These are phyloP conservation scores for Vicia faba DNA, from an alignment of 306 rosid genomes.

Conservation along the genomic window DNA sequence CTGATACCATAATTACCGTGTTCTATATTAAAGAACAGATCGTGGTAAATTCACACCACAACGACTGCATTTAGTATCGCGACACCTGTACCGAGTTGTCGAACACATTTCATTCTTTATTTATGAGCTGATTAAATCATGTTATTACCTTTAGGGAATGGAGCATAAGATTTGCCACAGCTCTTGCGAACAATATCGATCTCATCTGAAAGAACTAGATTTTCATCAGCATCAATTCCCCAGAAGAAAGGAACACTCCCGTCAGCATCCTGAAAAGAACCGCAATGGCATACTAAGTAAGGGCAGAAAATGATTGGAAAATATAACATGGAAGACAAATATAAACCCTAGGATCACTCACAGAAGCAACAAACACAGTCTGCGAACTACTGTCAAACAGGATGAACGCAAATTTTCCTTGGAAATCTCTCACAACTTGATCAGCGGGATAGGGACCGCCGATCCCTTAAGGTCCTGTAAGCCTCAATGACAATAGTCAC, in stretches of 20 bases:
- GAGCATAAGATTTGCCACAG: constrained; percentile 92
- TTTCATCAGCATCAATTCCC: constrained; percentile 94
- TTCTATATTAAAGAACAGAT: no score
- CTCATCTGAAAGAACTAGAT: constrained; percentile 79
- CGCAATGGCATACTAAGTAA: constrained; percentile 23
- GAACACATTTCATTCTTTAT: not conserved
- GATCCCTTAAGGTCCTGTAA: constrained; percentile 87
- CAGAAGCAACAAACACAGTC: constrained; percentile 64
- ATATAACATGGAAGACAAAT: constrained; percentile 1
- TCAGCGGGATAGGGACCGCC: constrained; percentile 96
- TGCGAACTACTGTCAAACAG: constrained; percentile 78
- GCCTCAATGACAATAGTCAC: constrained; percentile 86
- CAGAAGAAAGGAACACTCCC: constrained; percentile 87
- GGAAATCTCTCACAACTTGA: constrained; percentile 96
- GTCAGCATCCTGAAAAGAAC: constrained; percentile 65
- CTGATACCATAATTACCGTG: no score
- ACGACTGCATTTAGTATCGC: no score
- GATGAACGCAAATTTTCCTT: constrained; percentile 84
- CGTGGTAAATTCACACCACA: no score
- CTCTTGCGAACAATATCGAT: constrained; percentile 61
- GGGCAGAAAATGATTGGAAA: constrained; percentile 11
- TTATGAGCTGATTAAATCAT: not conserved
- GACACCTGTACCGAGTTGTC: no score
- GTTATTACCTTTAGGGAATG: constrained; percentile 87
- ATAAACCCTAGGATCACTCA: constrained; percentile 50